Conservation (phyloP, 177 flowering plant species). For the Vitis hybrid region DNA sequence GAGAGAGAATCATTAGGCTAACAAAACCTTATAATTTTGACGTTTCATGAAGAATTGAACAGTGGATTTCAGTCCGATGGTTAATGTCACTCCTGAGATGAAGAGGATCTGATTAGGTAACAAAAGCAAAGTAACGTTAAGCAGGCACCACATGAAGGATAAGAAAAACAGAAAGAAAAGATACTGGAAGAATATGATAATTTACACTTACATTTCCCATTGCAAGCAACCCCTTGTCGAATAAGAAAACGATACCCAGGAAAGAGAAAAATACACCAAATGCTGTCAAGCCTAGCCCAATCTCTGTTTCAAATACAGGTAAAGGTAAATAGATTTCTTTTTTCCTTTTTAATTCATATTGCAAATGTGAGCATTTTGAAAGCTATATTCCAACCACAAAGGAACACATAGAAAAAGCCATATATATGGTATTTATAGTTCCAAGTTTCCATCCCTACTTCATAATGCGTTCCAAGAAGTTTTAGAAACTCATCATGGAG, state of each 20-base stretch:
- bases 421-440: too few relatives aligned
- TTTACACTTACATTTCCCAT: conserved; percentile 91
- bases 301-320: conserved; percentile 57
- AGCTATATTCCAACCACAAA: too few relatives aligned
- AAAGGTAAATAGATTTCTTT: too few relatives aligned
- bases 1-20: not conserved
- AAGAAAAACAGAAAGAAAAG: conserved; percentile 6
- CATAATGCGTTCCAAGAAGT: too few relatives aligned
- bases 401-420: too few relatives aligned
- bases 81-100: conserved; percentile 88
- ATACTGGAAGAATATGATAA: not conserved
- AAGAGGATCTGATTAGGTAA: conserved; percentile 80
- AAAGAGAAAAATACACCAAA: conserved; percentile 92
- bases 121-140: conserved; percentile 28
- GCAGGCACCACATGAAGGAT: conserved; percentile 6
- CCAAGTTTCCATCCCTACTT: too few relatives aligned
- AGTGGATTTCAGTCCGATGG: conserved; percentile 91
- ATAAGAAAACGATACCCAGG: conserved; percentile 82
- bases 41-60: conserved; percentile 90
- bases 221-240: conserved; percentile 95
- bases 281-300: conserved; percentile 95
- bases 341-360: too few relatives aligned
- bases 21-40: conserved; percentile 73
- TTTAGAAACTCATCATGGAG: too few relatives aligned
- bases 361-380: too few relatives aligned